phyloP scores from a whole-genome alignment of 805 yeast species.

The Lipomyces kockii region DNA sequence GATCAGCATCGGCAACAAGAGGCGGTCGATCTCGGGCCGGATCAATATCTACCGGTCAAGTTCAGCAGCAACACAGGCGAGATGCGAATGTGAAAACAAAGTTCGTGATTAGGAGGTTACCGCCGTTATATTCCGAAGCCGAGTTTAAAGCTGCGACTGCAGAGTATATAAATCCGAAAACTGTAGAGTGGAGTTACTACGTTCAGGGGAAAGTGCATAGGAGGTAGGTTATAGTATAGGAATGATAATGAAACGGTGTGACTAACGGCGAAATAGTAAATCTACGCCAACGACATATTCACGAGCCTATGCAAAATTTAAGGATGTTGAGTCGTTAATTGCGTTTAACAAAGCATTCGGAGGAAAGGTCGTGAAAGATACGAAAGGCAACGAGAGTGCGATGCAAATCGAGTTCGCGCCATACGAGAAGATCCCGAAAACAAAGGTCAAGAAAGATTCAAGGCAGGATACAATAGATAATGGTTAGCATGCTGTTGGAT shows the following conservation, averaged over 20 bases:
- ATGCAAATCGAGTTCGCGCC: slow-evolving; percentile 41
- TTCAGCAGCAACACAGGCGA: slow-evolving; percentile 23
- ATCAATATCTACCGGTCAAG: background rate
- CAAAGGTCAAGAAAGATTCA: slow-evolving; percentile 27
- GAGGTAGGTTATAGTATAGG: slow-evolving; percentile 38
- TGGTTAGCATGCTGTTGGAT: slow-evolving; percentile 12
- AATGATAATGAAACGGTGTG: slow-evolving; percentile 32
- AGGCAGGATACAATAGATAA: slow-evolving; percentile 44
- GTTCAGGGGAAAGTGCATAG: slow-evolving; percentile 40
- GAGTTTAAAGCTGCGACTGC: slow-evolving; percentile 45
- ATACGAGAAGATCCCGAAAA: slow-evolving; percentile 29
- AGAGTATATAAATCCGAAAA: slow-evolving; percentile 37
- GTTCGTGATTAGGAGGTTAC: slow-evolving; percentile 51
- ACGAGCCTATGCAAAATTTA: slow-evolving; percentile 52
- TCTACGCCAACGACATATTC: slow-evolving; percentile 51
- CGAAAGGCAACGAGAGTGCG: slow-evolving; percentile 31
- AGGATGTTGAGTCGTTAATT: slow-evolving; percentile 42
- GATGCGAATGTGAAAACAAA: slow-evolving; percentile 31
- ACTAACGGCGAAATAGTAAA: slow-evolving; percentile 41
- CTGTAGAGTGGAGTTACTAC: slow-evolving; percentile 36
- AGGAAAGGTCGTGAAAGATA: slow-evolving; percentile 43
- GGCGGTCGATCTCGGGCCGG: background rate
- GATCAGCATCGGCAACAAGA: background rate
- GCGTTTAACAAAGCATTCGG: slow-evolving; percentile 45
- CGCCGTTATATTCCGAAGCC: slow-evolving; percentile 49